These are phyloP conservation scores for Glaciozyma antarctica DNA, from an alignment of 768 basidiomycete genomes.

Conservation along the genomic window DNA sequence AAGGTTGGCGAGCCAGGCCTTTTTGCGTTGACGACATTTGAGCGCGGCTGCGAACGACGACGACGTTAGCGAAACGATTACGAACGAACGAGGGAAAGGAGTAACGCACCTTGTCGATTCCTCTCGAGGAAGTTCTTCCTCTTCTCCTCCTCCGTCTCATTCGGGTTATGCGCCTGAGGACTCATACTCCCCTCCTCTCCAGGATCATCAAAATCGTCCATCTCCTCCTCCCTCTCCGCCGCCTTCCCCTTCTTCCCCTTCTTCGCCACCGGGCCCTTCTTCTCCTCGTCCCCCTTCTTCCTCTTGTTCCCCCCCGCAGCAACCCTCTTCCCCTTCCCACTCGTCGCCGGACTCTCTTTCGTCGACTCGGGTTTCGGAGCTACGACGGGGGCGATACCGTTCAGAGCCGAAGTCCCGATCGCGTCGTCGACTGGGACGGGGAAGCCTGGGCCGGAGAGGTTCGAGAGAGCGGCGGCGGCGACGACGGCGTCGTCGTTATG, in stretches of 20 bases:
- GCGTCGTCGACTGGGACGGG: neutral
- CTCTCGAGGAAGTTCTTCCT: conserved; percentile 91
- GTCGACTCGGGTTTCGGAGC: neutral
- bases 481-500: conserved; percentile 34
- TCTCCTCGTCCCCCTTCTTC: conserved; percentile 91
- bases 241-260: conserved; percentile 6
- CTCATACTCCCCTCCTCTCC: conserved; percentile 13
- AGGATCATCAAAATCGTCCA: conserved; percentile 3
- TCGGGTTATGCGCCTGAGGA: conserved; percentile 44
- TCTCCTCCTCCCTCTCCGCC: conserved; percentile 8
- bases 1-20: conserved; percentile 86
- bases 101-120: conserved; percentile 77
- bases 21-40: conserved; percentile 98
- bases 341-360: neutral
- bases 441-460: conserved; percentile 23
- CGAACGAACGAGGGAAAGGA: conserved; percentile 7
- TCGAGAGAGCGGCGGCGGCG: conserved; percentile 32
- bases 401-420: neutral
- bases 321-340: conserved; percentile 55
- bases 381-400: neutral
- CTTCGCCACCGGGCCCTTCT: conserved; percentile 36
- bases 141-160: conserved; percentile 97
- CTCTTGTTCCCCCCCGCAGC: conserved; percentile 65
- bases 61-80: conserved; percentile 1
- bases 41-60: conserved; percentile 62